These are phyloP conservation scores for Achaetomium macrosporum DNA, from an alignment of 2,329 filamentous ascomycete genomes.

Conservation along the genomic window DNA sequence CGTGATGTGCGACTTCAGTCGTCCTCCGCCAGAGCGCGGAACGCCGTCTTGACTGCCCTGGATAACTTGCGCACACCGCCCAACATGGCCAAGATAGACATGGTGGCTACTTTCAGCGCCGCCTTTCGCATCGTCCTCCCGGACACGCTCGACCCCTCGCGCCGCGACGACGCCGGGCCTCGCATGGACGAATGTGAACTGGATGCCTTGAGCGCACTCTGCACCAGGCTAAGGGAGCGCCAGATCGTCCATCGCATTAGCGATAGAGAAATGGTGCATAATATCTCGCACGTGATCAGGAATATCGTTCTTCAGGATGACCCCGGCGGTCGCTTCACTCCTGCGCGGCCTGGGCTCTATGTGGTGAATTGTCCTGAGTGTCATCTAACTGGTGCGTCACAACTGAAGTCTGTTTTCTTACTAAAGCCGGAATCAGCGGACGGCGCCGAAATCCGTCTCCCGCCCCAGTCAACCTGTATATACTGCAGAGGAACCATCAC, in stretches of 20 bases:
- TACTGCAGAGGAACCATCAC: constrained; percentile 31
- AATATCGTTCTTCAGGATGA: constrained; percentile 33
- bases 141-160: constrained; percentile 31
- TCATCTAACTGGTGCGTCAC: constrained; percentile 33
- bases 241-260: constrained; percentile 36
- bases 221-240: constrained; percentile 30
- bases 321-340: constrained; percentile 28
- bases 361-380: constrained; percentile 33
- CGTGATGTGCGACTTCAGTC: constrained; percentile 31
- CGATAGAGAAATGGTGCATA: constrained; percentile 34
- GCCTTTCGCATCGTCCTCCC: constrained; percentile 34
- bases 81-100: constrained; percentile 31
- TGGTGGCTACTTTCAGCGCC: constrained; percentile 32
- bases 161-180: constrained; percentile 23
- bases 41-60: constrained; percentile 33
- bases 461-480: constrained; percentile 29
- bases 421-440: constrained; percentile 4
- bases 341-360: constrained; percentile 30
- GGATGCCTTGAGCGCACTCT: constrained; percentile 34
- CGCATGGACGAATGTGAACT: constrained; percentile 31
- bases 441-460: constrained; percentile 15
- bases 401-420: constrained; percentile 24
- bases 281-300: constrained; percentile 31
- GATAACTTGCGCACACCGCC: constrained; percentile 32
- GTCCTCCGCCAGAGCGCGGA: constrained; percentile 31